Evolutionary conservation across 2,329 filamentous ascomycete species (phyloP), one percentile per base, ranked within the genome.

Genomic region (Alternaria arbusti): DNA sequence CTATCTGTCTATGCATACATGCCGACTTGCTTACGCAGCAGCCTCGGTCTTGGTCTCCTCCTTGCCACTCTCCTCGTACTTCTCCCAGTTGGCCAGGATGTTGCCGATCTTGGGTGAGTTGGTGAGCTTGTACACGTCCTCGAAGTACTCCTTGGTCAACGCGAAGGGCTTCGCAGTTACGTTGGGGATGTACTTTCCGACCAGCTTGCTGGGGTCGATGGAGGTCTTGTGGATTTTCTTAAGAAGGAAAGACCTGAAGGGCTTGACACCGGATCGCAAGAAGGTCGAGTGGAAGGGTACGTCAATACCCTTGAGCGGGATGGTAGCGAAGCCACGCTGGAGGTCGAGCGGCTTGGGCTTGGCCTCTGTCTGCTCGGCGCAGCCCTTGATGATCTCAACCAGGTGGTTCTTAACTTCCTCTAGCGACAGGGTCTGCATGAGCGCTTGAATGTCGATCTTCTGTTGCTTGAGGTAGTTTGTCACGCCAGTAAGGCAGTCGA

Each of bases 191-290:
- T 99, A 99, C 84, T 99, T 99, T 76, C 96, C 96, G 71, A 99
- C 88, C 76, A 99, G 84, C 87, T 98, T 98, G 80, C 92, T 91
- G 6, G 96, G 96, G 80, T 99, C 96, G 80, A 99, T 98, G 57
- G 92, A 96, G 23, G 94, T 97, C 89, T 97, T 97, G 87, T 98
- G 94, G 85, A 99, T 98, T 89, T 99, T 99, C 92, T 98, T 99
- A 74, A 98, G 90, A 79, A 99, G 83, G 89, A 99, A 99, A 47
- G 91, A 95, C 71, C 96, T 89, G 93, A 99, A 99, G 50, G 96
- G 96, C 87, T 99, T 99, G 82, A 99, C 96, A 75, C 96, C 96
- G 43, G 94, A 97, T 59, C 96, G 92, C 83, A 99, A 84, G 87
- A 99, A 99, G 17, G 96, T 99, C 73, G 92, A 96, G 87, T 99